Conservation (phyloP, 768 basidiomycete genomes). For the Boletus pseudopeckii region DNA sequence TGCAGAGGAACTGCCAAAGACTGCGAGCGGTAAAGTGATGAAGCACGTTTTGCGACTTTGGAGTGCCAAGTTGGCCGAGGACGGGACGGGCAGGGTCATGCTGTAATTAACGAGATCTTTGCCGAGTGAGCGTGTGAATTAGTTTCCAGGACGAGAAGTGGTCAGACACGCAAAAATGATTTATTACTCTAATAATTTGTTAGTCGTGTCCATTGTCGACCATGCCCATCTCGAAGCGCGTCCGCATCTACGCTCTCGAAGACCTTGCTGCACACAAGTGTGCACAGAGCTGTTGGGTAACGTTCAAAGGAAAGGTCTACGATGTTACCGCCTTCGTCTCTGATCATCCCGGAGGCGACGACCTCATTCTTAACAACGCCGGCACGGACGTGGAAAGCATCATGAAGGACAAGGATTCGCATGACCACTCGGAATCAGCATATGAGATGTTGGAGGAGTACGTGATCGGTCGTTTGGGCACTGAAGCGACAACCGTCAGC, state of each 20-base stretch:
- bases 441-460: constrained; percentile 92
- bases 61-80: constrained; percentile 54
- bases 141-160: constrained; percentile 1
- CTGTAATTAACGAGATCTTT: not conserved
- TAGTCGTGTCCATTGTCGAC: not conserved
- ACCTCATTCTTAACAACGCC: constrained; percentile 77
- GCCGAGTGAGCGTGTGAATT: constrained; percentile 17
- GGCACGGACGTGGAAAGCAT: constrained; percentile 76
- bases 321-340: constrained; percentile 79
- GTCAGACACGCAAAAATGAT: constrained; percentile 1
- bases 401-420: constrained; percentile 79
- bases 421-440: constrained; percentile 88
- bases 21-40: constrained; percentile 84
- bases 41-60: constrained; percentile 74
- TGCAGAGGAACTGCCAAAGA: constrained; percentile 67
- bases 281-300: constrained; percentile 73
- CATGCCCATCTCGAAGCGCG: constrained; percentile 59
- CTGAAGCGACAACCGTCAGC: constrained; percentile 66
- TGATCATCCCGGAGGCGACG: constrained; percentile 96
- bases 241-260: constrained; percentile 70
- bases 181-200: too few relatives aligned
- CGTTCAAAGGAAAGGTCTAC: constrained; percentile 80
- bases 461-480: constrained; percentile 77
- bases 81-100: constrained; percentile 37
- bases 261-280: constrained; percentile 68